These are phyloP conservation scores for Exidia glandulosa DNA, from an alignment of 768 basidiomycete genomes.

Conservation along the genomic window DNA sequence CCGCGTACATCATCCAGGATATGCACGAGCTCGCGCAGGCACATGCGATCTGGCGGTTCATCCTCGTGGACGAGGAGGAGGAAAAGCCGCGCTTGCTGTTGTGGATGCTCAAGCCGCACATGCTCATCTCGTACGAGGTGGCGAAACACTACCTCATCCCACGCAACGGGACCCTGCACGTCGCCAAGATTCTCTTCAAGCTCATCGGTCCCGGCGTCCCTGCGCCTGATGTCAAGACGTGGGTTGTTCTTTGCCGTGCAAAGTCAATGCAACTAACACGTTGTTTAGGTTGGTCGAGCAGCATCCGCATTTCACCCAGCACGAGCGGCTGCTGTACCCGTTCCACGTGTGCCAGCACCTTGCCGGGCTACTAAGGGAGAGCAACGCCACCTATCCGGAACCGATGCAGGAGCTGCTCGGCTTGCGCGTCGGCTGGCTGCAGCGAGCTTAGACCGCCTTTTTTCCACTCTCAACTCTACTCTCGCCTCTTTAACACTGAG, in stretches of 20 bases:
- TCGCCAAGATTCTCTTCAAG: slow-evolving; percentile 81
- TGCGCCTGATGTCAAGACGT: slow-evolving; percentile 45
- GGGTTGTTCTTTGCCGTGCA: slow-evolving; percentile 8
- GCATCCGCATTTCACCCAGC: slow-evolving; percentile 76
- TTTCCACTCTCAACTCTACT: not conserved
- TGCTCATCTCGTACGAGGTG: slow-evolving; percentile 65
- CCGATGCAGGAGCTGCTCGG: slow-evolving; percentile 69
- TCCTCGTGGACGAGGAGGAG: slow-evolving; percentile 78
- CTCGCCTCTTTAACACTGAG: not conserved
- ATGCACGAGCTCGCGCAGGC: slow-evolving; percentile 87
- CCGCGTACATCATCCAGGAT: slow-evolving; percentile 84
- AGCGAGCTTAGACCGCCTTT: slow-evolving; percentile 15
- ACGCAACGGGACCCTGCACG: slow-evolving; percentile 48
- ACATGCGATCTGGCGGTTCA: slow-evolving; percentile 88
- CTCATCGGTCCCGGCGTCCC: slow-evolving; percentile 51
- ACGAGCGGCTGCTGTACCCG: slow-evolving; percentile 82
- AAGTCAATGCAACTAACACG: not conserved
- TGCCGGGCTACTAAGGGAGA: slow-evolving; percentile 60
- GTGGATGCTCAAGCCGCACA: slow-evolving; percentile 90
- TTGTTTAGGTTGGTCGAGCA: slow-evolving; percentile 29
- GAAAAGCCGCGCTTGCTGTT: slow-evolving; percentile 73
- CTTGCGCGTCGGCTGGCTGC: slow-evolving; percentile 73
- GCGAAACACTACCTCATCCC: slow-evolving; percentile 44
- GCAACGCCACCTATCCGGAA: slow-evolving; percentile 66
- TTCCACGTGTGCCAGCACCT: slow-evolving; percentile 64